These are phyloP conservation scores for Colletotrichum destructivum DNA, from an alignment of 2,329 filamentous ascomycete species.

Conservation along the genomic window DNA sequence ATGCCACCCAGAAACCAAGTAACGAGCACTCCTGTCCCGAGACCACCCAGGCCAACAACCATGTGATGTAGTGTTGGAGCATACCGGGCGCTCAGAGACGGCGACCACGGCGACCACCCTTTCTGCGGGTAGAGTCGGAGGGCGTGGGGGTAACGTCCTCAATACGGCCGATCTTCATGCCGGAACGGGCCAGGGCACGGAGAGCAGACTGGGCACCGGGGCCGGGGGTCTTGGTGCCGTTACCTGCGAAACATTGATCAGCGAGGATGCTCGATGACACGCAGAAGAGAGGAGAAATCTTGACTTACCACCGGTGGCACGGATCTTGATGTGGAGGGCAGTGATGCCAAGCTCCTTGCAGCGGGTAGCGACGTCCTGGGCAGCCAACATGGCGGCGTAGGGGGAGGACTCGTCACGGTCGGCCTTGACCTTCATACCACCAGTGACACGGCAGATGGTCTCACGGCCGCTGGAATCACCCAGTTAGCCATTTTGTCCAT, in stretches of 20 bases:
- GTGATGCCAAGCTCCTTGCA: slow-evolving; percentile 82
- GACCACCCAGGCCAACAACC: slow-evolving; percentile 33
- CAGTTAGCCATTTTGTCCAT: slow-evolving; percentile 69
- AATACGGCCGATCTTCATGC: slow-evolving; percentile 99
- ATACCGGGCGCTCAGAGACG: slow-evolving; percentile 84
- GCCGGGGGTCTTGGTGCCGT: slow-evolving; percentile 99
- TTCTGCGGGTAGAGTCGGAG: slow-evolving; percentile 99
- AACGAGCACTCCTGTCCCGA: slow-evolving; percentile 56
- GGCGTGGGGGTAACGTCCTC: slow-evolving; percentile 99
- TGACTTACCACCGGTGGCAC: slow-evolving; percentile 92
- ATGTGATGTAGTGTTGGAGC: slow-evolving; percentile 41
- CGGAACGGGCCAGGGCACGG: slow-evolving; percentile 97
- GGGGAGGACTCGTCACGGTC: slow-evolving; percentile 99
- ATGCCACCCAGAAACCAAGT: slow-evolving; percentile 72
- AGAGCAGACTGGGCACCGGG: slow-evolving; percentile 99
- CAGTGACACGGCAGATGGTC: slow-evolving; percentile 99
- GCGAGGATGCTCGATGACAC: background rate
- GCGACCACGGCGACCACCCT: slow-evolving; percentile 99
- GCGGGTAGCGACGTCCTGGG: slow-evolving; percentile 95
- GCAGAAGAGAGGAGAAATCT: too few relatives aligned
- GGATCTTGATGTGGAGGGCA: slow-evolving; percentile 99
- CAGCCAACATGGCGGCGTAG: slow-evolving; percentile 99
- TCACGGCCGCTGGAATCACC: slow-evolving; percentile 93
- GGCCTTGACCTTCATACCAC: slow-evolving; percentile 99
- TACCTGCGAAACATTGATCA: slow-evolving; percentile 69